Evolutionary conservation across 2,329 filamentous ascomycete genomes (phyloP).

Genomic region (Byssothecium circinans): DNA sequence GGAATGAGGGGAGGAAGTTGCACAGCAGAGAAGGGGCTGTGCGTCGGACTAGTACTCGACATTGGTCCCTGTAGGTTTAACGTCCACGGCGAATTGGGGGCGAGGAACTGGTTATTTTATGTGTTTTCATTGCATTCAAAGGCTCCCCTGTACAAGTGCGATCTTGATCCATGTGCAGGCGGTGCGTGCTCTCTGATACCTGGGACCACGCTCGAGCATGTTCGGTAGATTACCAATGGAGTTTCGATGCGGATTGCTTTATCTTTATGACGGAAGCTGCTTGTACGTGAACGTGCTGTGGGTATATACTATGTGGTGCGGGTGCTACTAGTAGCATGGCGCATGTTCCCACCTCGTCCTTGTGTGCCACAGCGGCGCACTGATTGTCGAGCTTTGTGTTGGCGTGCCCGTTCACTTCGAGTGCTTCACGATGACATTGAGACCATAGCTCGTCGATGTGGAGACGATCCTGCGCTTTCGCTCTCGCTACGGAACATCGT

Average conservation of each 20-base stretch:
- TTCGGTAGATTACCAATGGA: slow-evolving; percentile 38
- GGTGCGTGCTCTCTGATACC: slow-evolving; percentile 27
- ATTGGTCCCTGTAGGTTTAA: slow-evolving; percentile 33
- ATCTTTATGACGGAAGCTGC: slow-evolving; percentile 1
- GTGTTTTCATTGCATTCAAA: slow-evolving; percentile 33
- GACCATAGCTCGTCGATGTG: no score
- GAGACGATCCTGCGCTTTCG: no score
- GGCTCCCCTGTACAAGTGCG: slow-evolving; percentile 26
- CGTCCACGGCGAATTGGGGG: slow-evolving; percentile 41
- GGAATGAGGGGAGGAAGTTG: slow-evolving; percentile 20
- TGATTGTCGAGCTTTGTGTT: no score
- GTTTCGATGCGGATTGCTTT: slow-evolving; percentile 27
- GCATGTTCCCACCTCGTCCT: no score
- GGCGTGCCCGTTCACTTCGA: no score
- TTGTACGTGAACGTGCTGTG: background rate
- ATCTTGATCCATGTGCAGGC: slow-evolving; percentile 16
- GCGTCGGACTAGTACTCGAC: slow-evolving; percentile 23
- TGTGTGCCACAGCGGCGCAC: no score
- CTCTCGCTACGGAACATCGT: no score
- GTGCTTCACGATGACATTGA: no score
- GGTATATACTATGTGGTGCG: no score
- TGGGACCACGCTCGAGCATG: slow-evolving; percentile 25
- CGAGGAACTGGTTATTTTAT: slow-evolving; percentile 36
- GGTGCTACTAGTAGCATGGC: background rate
- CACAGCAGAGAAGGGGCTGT: slow-evolving; percentile 18